Base-by-base conservation (phyloP, 345 rosid species). In the Laguncularia racemosa region DNA sequence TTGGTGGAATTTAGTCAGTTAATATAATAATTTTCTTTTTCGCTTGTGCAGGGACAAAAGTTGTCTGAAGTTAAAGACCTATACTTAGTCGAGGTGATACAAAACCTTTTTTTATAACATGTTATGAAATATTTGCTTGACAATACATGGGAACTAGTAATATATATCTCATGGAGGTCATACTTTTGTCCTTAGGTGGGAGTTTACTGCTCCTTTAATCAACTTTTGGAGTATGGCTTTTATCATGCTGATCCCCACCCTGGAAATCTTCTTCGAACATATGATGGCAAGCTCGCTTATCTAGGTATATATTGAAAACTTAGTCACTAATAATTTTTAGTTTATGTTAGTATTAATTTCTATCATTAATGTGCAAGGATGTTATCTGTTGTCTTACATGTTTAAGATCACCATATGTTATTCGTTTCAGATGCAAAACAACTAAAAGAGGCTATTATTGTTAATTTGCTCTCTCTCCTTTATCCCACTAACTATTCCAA, bases 231-330 rank as follows among this genome's bases (percentile, higher is more conserved):
- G 67, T 68, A 74, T 62, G 98, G 96, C 23, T 91, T 91, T 81
- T 91, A 91, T 67, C 98, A 91, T 83, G 98, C 98, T 50, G 98
- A 91, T 81, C 98, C 98, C 60, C 98, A 91, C 70, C 98, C 95
- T 55, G 98, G 98, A 66, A 91, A 91, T 68, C 86, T 88, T 74
- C 76, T 91, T 21, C 92, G 98, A 23, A 86, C 98, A 21, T 71
- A 70, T 49, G 90, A 91, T 65, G 96, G 98, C 66, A 86, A 84
- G 70, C 85, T 91, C 49, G 98, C 98, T 53, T 91, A 91, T 76
- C 61, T 91, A 63, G 98, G 98, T 91, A 85, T 55, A 67, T 20
- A 4, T 47, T 23, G 17, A 12, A 58, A 20, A 44, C 28, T 14
- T 23, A 58, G 16, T 15, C 46, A 26, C 12, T 57, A 19, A 11